A percentile compares a stretch with the other conserved stretches of the same genome.
Evolutionary conservation across 2,329 filamentous ascomycete species (phyloP).

Genomic region (Aureobasidium sp.): DNA sequence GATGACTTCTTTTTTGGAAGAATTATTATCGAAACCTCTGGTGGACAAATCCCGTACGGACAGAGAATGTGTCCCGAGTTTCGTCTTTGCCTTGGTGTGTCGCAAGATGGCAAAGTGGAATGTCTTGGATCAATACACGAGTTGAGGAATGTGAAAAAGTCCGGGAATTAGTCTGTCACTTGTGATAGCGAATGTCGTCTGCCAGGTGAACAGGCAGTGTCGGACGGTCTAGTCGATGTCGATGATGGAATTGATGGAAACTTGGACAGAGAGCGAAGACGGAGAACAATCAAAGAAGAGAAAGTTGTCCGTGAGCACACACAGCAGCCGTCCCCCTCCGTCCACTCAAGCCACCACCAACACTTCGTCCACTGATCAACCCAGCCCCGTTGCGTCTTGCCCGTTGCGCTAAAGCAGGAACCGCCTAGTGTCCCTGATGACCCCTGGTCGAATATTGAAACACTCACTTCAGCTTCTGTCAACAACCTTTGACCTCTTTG

Average conservation of each 20-base stretch:
- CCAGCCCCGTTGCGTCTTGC: constrained; percentile 13
- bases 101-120: not conserved
- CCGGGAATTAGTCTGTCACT: not conserved
- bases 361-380: constrained; percentile 2
- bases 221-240: constrained; percentile 6
- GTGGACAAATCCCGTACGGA: not conserved
- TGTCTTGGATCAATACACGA: constrained; percentile 11
- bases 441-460: constrained; percentile 14
- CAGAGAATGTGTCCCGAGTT: not conserved
- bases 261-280: constrained; percentile 10
- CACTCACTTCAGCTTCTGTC: not conserved
- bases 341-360: not conserved
- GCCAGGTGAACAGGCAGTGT: constrained; percentile 17
- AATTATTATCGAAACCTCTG: not conserved
- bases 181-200: constrained; percentile 11
- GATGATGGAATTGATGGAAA: constrained; percentile 9
- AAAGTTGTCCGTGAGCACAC: constrained; percentile 5
- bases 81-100: not conserved
- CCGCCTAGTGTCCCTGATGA: constrained; percentile 2
- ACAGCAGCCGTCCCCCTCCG: not conserved
- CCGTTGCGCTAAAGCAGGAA: constrained; percentile 14
- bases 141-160: constrained; percentile 8
- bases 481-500: not conserved
- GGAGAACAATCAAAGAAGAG: constrained; percentile 15
- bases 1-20: not conserved